phyloP scores from a whole-genome alignment of 1,284 basidiomycete species.

The Fomitopsis pinicola region DNA sequence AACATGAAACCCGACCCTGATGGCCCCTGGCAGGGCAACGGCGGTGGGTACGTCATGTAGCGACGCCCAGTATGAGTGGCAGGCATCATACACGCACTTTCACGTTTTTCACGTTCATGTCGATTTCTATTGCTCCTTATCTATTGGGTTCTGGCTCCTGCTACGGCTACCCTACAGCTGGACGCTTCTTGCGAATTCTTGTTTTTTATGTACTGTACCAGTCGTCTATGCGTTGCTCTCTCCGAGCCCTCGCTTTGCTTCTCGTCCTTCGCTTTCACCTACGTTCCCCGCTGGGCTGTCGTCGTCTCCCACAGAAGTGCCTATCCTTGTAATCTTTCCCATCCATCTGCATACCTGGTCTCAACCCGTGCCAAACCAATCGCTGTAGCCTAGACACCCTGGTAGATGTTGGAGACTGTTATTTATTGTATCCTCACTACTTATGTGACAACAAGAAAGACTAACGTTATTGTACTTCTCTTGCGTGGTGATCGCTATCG shows the following conservation, averaged over 20 bases:
- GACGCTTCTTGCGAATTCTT: slow-evolving; percentile 10
- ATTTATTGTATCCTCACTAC: slow-evolving; percentile 21
- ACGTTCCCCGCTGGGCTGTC: neutral
- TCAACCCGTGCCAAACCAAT: slow-evolving; percentile 1
- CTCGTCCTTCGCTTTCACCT: neutral
- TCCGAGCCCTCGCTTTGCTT: slow-evolving; percentile 4
- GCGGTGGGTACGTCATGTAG: slow-evolving; percentile 22
- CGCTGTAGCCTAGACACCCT: slow-evolving; percentile 23
- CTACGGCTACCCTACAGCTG: slow-evolving; percentile 7
- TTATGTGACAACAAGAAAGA: slow-evolving; percentile 7
- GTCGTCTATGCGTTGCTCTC: slow-evolving; percentile 3
- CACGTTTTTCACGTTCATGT: neutral
- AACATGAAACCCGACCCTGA: slow-evolving; percentile 24
- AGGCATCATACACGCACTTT: neutral
- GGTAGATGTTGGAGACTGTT: slow-evolving; percentile 23
- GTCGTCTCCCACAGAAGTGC: slow-evolving; percentile 1
- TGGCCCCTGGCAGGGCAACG: slow-evolving; percentile 14
- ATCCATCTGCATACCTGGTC: slow-evolving; percentile 6
- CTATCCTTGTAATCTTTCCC: slow-evolving; percentile 4
- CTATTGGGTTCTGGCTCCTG: slow-evolving; percentile 4
- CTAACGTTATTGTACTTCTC: slow-evolving; percentile 1
- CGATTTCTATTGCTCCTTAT: neutral
- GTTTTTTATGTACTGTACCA: slow-evolving; percentile 5
- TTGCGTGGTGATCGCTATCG: neutral
- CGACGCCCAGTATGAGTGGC: neutral